These are phyloP conservation scores for Apiotrichum mycotoxinovorans DNA, from an alignment of 1,284 basidiomycete genomes.

Conservation along the genomic window DNA sequence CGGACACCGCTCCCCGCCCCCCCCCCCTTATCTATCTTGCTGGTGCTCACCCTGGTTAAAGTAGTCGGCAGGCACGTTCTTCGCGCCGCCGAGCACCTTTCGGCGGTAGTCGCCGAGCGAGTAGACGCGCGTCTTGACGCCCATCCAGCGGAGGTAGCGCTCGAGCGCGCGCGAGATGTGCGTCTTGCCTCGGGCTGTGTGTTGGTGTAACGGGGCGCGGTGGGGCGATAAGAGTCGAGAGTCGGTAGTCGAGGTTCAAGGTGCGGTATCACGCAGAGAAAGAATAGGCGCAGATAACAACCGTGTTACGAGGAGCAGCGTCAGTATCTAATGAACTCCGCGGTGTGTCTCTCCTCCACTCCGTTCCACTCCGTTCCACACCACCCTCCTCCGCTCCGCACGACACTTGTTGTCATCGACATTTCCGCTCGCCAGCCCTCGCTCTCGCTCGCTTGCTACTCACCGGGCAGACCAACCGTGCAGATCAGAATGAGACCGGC, in stretches of 20 bases:
- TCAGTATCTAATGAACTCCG: neutral
- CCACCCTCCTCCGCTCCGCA: too few species aligned
- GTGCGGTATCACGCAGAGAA: too few species aligned
- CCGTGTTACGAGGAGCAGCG: too few species aligned
- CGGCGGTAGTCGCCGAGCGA: slow-evolving; percentile 92
- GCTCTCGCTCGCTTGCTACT: slow-evolving; percentile 13
- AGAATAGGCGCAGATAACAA: neutral
- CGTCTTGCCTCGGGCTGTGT: slow-evolving; percentile 80
- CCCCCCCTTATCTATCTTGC: too few species aligned
- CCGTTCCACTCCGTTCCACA: too few species aligned
- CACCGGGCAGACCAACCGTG: slow-evolving; percentile 78
- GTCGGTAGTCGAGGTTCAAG: too few species aligned
- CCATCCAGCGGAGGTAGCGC: slow-evolving; percentile 95
- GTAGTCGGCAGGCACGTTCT: slow-evolving; percentile 85
- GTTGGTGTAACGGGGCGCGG: neutral
- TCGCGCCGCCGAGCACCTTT: slow-evolving; percentile 80
- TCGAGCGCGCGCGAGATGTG: slow-evolving; percentile 94
- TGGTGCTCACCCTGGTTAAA: slow-evolving; percentile 63
- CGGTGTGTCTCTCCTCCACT: too few species aligned
- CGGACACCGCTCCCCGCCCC: too few species aligned
- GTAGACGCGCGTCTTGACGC: slow-evolving; percentile 91
- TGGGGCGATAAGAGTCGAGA: neutral
- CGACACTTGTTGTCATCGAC: too few species aligned
- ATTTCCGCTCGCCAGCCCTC: neutral
- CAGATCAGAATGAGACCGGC: slow-evolving; percentile 91